Base-by-base conservation (phyloP, 1,139 yeast genomes). In the Taphrina communis region DNA sequence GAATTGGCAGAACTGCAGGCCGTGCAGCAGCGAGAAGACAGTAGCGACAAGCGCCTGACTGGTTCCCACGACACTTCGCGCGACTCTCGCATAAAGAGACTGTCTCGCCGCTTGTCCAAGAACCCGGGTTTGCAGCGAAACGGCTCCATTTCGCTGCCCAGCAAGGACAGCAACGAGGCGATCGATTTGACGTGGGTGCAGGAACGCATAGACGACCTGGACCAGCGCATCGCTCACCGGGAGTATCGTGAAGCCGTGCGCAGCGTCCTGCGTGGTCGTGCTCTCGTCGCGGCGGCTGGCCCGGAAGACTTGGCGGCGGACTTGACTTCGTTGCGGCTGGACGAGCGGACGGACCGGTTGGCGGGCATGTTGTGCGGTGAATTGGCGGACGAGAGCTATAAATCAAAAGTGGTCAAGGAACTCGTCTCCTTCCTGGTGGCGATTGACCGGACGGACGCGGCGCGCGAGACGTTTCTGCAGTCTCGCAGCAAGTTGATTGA, bases 141-240 rank as follows among this genome's bases (percentile, higher is more conserved):
- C 60, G 78, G 80, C 70, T 70, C 76, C 75, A 71, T 73, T 81
- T 35, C 80, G 86, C 69, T 84, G 85, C 67, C 81, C 82, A 42
- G 21, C 46, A 51, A 19, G 48, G 59, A 51, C 59, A 42, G 19
- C 35, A 55, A 21, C 52, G 67, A 56, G 31, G 56, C 25, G n/a
- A 50, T 63, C 44, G 60, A 90, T 50, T 46, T 68, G 48, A 62
- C 48, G 42, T 57, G 57, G 48, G 41, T 69, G 14, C 68, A 87
- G 72, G 89, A 87, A 68, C 80, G 82, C 65, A 80, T 88, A 41
- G 89, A 87, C 71, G 90, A 88, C 71, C 82, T 88, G 42, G 94
- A 88, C 75, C 85, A 87, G 38, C 82, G 82, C 70, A 82, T 88
- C 42, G 88, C 90, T 6, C 89, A 87, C 74, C 84, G 86, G 70